phyloP scores from a whole-genome alignment of 2,329 filamentous ascomycete species.

The Magnaporthiopsis incrustans region DNA sequence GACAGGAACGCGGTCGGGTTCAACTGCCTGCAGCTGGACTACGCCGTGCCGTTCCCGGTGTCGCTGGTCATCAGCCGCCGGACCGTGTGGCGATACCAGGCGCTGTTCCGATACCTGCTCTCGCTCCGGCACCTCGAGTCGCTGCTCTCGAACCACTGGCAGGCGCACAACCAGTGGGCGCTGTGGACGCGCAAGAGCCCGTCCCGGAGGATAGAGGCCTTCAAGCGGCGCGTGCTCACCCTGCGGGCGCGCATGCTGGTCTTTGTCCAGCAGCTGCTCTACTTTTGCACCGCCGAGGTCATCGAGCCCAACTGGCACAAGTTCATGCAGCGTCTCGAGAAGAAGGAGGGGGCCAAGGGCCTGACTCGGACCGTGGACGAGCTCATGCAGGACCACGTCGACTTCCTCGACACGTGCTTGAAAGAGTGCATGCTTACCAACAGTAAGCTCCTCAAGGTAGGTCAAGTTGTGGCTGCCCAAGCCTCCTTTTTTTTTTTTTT shows the following conservation, averaged over 20 bases:
- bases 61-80: slow-evolving; percentile 93
- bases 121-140: slow-evolving; percentile 85
- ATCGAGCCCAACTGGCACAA: slow-evolving; percentile 97
- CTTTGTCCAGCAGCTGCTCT: slow-evolving; percentile 92
- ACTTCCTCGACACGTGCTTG: slow-evolving; percentile 93
- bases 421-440: slow-evolving; percentile 99
- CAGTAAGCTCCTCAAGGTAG: slow-evolving; percentile 81
- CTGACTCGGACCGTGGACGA: slow-evolving; percentile 77
- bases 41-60: slow-evolving; percentile 87
- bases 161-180: slow-evolving; percentile 72
- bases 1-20: slow-evolving; percentile 81
- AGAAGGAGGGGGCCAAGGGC: slow-evolving; percentile 38
- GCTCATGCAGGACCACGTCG: slow-evolving; percentile 97
- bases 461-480: slow-evolving; percentile 16
- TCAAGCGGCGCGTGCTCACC: slow-evolving; percentile 91
- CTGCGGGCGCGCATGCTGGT: slow-evolving; percentile 89
- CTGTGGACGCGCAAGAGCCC: slow-evolving; percentile 78
- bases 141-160: slow-evolving; percentile 80
- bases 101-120: slow-evolving; percentile 88
- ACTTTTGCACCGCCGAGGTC: slow-evolving; percentile 94
- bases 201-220: slow-evolving; percentile 68
- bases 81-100: slow-evolving; percentile 93
- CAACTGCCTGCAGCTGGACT: slow-evolving; percentile 89
- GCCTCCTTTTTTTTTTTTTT: background rate
- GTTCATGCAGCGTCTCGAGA: slow-evolving; percentile 79